Evolutionary conservation across 345 rosid species (phyloP).

Genomic region (Citrus mangshanensis): DNA sequence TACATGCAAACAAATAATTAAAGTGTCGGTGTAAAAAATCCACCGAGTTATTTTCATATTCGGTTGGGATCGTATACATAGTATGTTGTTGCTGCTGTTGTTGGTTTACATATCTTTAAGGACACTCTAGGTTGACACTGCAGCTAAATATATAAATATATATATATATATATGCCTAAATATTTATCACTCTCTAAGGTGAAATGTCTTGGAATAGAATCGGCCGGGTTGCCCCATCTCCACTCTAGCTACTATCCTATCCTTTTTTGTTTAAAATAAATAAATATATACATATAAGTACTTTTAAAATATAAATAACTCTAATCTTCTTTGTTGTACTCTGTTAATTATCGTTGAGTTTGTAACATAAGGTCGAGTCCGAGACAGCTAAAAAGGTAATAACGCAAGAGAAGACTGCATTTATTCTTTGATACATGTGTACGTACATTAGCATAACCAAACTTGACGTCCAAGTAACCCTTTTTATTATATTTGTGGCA

Average conservation of each 20-base stretch:
- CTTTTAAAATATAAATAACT: too few species aligned
- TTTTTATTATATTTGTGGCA: conserved; percentile 4
- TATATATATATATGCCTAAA: background rate
- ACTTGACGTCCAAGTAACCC: conserved; percentile 87
- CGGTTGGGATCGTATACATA: background rate
- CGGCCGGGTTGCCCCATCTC: conserved; percentile 20
- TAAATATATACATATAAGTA: too few species aligned
- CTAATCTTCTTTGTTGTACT: background rate
- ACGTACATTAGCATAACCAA: conserved; percentile 40
- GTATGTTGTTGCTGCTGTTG: background rate
- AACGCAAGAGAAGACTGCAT: conserved; percentile 14
- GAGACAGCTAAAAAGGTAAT: background rate
- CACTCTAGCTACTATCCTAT: conserved; percentile 1
- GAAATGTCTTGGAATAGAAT: conserved; percentile 23
- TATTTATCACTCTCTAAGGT: conserved; percentile 11
- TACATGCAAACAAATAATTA: background rate
- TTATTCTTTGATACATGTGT: conserved; percentile 32
- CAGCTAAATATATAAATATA: conserved; percentile 12
- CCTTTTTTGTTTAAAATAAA: too few species aligned
- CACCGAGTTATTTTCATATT: conserved; percentile 6
- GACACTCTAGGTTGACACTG: conserved; percentile 41
- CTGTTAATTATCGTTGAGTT: background rate
- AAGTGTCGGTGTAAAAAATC: conserved; percentile 13
- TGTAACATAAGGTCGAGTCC: too few species aligned
- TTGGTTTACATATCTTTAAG: conserved; percentile 25